Conservation (phyloP, 1,284 basidiomycete genomes). For the Malassezia japonica region DNA sequence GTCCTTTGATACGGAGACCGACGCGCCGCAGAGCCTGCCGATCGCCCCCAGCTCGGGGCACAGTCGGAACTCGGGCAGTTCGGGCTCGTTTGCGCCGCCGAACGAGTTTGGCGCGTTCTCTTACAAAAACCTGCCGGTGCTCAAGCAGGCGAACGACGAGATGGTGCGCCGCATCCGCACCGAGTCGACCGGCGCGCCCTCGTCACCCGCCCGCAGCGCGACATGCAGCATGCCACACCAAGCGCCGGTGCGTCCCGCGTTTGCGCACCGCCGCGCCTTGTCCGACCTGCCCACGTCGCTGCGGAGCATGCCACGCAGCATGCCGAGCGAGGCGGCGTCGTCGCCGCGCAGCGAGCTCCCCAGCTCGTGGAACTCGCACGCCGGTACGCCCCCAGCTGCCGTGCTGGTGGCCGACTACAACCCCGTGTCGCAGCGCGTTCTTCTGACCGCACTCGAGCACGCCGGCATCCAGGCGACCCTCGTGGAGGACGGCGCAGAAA, state of each 20-base stretch:
- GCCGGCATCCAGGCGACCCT: slow-evolving; percentile 87
- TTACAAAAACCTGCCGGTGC: slow-evolving; percentile 91
- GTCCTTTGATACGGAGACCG: slow-evolving; percentile 70
- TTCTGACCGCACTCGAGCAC: slow-evolving; percentile 81
- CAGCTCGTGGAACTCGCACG: not conserved
- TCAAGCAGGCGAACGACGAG: slow-evolving; percentile 98
- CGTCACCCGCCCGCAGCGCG: not conserved
- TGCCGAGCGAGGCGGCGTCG: not conserved
- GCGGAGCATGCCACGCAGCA: not conserved
- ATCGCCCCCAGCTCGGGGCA: not conserved
- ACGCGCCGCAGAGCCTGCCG: slow-evolving; percentile 51
- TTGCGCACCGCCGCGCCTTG: not conserved
- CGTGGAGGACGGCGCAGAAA: slow-evolving; percentile 89
- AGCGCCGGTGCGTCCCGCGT: not conserved
- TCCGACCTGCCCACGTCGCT: not conserved
- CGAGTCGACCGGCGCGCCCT: slow-evolving; percentile 3
- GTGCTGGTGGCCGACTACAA: slow-evolving; percentile 86
- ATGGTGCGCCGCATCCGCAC: slow-evolving; percentile 75
- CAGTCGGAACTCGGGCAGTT: not conserved
- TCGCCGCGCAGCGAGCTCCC: not conserved
- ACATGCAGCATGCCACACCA: no score
- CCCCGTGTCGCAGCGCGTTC: slow-evolving; percentile 56
- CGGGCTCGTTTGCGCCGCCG: not conserved
- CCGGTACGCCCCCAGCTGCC: not conserved
- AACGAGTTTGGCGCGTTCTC: slow-evolving; percentile 94